A percentile compares a stretch with the other conserved stretches of the same genome.
Conservation (phyloP, 345 rosid genomes). For the Cardamine occulta region DNA sequence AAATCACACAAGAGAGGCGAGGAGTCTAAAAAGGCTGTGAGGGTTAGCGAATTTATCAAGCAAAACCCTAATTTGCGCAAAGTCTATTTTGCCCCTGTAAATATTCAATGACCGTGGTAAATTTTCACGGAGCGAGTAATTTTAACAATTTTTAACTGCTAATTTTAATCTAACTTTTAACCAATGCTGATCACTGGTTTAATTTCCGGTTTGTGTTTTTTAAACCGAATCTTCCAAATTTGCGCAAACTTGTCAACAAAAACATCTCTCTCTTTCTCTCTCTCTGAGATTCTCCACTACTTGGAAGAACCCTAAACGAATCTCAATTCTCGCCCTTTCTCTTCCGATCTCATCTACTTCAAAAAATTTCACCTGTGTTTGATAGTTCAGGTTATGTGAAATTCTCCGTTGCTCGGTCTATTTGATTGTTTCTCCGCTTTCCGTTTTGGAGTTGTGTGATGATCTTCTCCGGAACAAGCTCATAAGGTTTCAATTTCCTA, state of each 20-base stretch:
- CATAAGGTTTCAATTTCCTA: slow-evolving; percentile 32
- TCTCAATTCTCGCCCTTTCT: slow-evolving; percentile 7
- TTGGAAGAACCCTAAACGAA: slow-evolving; percentile 35
- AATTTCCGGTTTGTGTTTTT: slow-evolving; percentile 4
- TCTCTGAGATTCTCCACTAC: not conserved
- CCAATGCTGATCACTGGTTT: slow-evolving; percentile 7
- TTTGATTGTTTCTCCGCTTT: not conserved
- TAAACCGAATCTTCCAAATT: slow-evolving; percentile 23
- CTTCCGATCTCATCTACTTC: slow-evolving; percentile 23
- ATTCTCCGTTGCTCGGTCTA: not conserved
- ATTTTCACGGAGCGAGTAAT: not conserved
- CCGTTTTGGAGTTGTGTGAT: not conserved
- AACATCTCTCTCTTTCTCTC: not conserved
- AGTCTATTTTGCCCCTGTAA: not conserved
- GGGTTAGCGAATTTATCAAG: not conserved
- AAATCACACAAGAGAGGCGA: slow-evolving; percentile 25
- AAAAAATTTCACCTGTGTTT: not conserved
- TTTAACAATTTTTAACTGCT: not conserved
- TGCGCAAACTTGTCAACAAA: not conserved
- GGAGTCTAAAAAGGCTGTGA: not conserved
- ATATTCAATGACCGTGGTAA: not conserved
- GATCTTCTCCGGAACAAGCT: slow-evolving; percentile 31
- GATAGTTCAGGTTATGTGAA: not conserved
- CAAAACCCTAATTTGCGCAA: slow-evolving; percentile 12
- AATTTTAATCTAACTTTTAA: not conserved